phyloP scores from a whole-genome alignment of 2,329 filamentous ascomycete species.

The Cryphonectria radicalis region DNA sequence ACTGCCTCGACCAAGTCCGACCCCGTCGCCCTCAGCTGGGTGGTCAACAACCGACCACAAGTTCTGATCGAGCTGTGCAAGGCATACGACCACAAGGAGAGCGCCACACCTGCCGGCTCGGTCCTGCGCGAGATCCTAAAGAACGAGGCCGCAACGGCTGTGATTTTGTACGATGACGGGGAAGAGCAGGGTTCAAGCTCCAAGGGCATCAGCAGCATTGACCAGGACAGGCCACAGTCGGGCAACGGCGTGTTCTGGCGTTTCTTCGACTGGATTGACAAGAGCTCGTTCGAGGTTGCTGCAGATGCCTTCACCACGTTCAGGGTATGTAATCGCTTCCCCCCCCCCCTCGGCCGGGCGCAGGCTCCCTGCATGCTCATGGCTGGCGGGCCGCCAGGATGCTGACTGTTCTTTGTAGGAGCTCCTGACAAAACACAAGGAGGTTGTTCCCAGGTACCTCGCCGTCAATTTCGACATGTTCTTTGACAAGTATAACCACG shows the following conservation, averaged over 20 bases:
- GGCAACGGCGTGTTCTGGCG: constrained; percentile 92
- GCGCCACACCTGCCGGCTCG: constrained; percentile 87
- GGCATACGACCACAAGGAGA: constrained; percentile 88
- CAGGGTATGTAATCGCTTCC: constrained; percentile 64
- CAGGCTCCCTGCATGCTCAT: neutral
- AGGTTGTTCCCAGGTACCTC: constrained; percentile 85
- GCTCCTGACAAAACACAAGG: constrained; percentile 91
- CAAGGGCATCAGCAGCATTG: constrained; percentile 78
- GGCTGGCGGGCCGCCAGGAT: neutral
- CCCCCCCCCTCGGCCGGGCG: neutral
- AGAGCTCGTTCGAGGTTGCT: constrained; percentile 93
- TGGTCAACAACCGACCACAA: constrained; percentile 83
- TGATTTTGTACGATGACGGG: constrained; percentile 92
- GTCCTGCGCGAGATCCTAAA: constrained; percentile 88
- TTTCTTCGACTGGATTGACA: constrained; percentile 97
- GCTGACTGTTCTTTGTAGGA: constrained; percentile 59
- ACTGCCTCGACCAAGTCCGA: constrained; percentile 70
- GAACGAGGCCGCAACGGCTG: constrained; percentile 85
- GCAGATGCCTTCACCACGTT: constrained; percentile 98
- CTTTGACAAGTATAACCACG: constrained; percentile 87
- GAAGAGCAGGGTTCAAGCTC: constrained; percentile 69
- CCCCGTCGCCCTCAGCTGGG: constrained; percentile 84
- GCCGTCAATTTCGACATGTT: constrained; percentile 90
- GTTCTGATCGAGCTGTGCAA: constrained; percentile 87
- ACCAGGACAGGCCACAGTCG: constrained; percentile 73